Evolutionary conservation across 257 asterid genomes (phyloP), one percentile per base, ranked within the genome.

Genomic region (Solanum neorickii): DNA sequence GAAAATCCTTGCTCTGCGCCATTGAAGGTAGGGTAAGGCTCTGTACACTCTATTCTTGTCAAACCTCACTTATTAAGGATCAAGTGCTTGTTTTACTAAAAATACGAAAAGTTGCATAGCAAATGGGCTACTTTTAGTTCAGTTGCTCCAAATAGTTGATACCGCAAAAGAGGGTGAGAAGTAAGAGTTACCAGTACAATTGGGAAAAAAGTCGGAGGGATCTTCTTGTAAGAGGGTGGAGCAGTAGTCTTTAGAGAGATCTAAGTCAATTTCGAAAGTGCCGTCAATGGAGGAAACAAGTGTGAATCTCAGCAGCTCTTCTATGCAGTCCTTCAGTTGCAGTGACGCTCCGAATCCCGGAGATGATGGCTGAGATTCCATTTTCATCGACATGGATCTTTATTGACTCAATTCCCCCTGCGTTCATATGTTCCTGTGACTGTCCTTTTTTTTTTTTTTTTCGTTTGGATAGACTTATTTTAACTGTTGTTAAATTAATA

Each of bases 171-270:
- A 7, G 82, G 41, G 82, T 7, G 62, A 52, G 76, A 70, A 15
- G 49, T 31, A 4, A 70, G 72, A 47, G 2, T 16, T 89, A 92
- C 92, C 91, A 29, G 87, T 42, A 12, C 90, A 9, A 70, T 88
- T 7, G 42, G 80, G 83, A 21, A 69, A 68, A 20, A 87, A 88
- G 49, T 60, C 56, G 87, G 88, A 88, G 21, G 92, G 87, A 74
- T 93, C 94, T 56, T 90, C 92, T 88, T 76, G 89, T 87, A 95
- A 94, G 37, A 96, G 98, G 77, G 87, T 56, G 87, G 92, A 86
- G 75, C 98, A 93, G 88, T 92, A 96, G 15, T 93, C 92, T 78
- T 39, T 60, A 9, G 97, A 91, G 87, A 96, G 94, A 80, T 93
- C 97, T 21, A 93, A 87, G 62, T 88, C 88, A 68, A 91, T 37